phyloP scores from a whole-genome alignment of 805 yeast genomes.

The Wickerhamomyces chaumierensis region DNA sequence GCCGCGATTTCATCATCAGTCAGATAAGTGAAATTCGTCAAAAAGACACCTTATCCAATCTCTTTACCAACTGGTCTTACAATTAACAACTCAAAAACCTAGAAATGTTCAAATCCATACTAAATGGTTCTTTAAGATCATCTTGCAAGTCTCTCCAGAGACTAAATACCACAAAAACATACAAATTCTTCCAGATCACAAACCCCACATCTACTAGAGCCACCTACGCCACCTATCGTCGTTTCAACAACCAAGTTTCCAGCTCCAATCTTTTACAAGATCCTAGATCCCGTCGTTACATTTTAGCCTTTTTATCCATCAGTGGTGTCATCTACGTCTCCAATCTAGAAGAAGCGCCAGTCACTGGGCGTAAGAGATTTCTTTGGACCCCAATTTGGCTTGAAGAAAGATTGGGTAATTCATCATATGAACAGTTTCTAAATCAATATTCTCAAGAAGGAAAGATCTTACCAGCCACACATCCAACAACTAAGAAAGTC shows the following conservation, averaged over 20 bases:
- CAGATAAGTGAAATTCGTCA: too few species aligned
- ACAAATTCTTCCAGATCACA: background rate
- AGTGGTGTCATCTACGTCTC: constrained; percentile 31
- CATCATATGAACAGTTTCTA: constrained; percentile 51
- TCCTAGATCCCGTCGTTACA: constrained; percentile 20
- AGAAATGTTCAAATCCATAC: too few species aligned
- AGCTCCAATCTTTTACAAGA: constrained; percentile 10
- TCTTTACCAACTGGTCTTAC: too few species aligned
- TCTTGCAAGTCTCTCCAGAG: too few species aligned
- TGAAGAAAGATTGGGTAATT: constrained; percentile 52
- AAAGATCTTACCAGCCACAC: constrained; percentile 45
- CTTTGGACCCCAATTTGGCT: constrained; percentile 59
- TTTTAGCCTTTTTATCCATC: constrained; percentile 23
- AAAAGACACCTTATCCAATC: too few species aligned
- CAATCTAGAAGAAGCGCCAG: constrained; percentile 70
- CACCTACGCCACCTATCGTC: constrained; percentile 27
- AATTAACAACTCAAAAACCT: too few species aligned
- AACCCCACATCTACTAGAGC: too few species aligned
- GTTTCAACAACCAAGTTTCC: constrained; percentile 20
- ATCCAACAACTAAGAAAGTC: constrained; percentile 50
- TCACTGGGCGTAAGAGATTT: constrained; percentile 60
- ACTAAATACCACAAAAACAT: background rate
- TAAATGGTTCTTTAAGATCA: too few species aligned
- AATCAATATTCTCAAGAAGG: constrained; percentile 31
- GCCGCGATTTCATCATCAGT: too few species aligned